Base-by-base conservation (phyloP, 805 yeast species). In the Jamesozyma spencerorum region DNA sequence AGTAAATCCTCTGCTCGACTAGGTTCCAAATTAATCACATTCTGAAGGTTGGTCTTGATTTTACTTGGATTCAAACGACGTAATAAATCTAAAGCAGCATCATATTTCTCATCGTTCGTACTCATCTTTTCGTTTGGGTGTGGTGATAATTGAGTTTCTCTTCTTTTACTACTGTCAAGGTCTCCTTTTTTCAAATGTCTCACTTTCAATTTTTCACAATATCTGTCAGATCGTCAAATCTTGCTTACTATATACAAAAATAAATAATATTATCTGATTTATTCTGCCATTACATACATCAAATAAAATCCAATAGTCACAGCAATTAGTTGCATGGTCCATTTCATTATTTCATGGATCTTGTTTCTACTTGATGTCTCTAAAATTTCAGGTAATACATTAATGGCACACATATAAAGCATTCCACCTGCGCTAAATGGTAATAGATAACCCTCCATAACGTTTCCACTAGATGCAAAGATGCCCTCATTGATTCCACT, bases 1-100 rank as follows among this genome's bases (percentile, higher is more conserved):
- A 90, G 68, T 44, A 90, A 69, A 48, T 90, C 98, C 57, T 83
- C 95, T 2, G 95, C 94, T 27, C 88, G 63, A 24, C 75, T 81
- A 10, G 85, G 82, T 12, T 65, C 65, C 40, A 74, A 70, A 30
- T 65, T 53, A 24, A 62, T 63, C 43, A 78, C 54, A 48, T 75
- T 72, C 18, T 59, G 51, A 32, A 77, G 53, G 46, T 70, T 65
- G 19, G 64, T 59, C 11, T 73, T 46, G 31, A 81, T 70, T 40
- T 76, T 64, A 36, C 73, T 70, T 14, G 95, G 94, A 54, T 83
- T 76, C 42, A 85, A 65, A 43, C 94, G 77, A 47, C 92, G 75
- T 37, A 85, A 68, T 29, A 85, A 70, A 55, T 85, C 94, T 37
- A 85, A 65, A 2, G 94, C 81, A 17, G 92, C 85, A 60, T 85